Evolutionary conservation across 2,329 filamentous ascomycete genomes (phyloP), one percentile per base, ranked within the genome.

Genomic region (Colletotrichum agaves): DNA sequence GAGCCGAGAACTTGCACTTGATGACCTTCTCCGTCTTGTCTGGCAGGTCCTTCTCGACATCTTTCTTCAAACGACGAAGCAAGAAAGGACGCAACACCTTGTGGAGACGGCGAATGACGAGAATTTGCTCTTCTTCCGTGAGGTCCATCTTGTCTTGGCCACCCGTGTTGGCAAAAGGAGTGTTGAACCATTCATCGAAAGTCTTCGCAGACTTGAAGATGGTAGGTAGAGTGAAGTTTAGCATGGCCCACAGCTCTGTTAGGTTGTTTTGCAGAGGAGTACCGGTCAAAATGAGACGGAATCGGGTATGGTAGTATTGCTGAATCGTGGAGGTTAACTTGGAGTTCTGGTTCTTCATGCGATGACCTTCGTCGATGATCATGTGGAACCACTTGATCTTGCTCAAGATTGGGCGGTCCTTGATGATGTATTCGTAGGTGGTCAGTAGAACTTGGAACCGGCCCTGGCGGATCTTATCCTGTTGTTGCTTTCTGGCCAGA

Each of bases 341-440:
- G 10, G 96, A 99, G 73, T 96, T 91, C 33, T 93, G 87, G 80
- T 99, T 99, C 88, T 99, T 99, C 96, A 99, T 99, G 78, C 96
- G 94, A 80, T 99, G 96, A 82, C 96, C 96, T 84, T 99, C 96
- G 75, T 99, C 96, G 72, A 99, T 96, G 74, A 99, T 98, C 96
- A 99, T 98, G 82, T 99, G 96, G 74, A 98, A 91, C 96, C 96
- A 99, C 82, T 98, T 98, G 82, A 99, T 95, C 85, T 98, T 98
- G 84, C 93, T 97, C 12, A 99, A 83, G 72, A 99, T 86, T 0
- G 95, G 95, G 39, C 96, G 90, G 76, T 99, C 96, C 83, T 98
- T 99, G 87, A 99, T 99, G 81, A 99, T 97, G 82, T 98, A 99
- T 79, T 99, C 96, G 82, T 99, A 99, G 0, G 96, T 99, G 2